Conservation (phyloP, 352 stramenopile genomes). For the Elongisporangium senticosum region DNA sequence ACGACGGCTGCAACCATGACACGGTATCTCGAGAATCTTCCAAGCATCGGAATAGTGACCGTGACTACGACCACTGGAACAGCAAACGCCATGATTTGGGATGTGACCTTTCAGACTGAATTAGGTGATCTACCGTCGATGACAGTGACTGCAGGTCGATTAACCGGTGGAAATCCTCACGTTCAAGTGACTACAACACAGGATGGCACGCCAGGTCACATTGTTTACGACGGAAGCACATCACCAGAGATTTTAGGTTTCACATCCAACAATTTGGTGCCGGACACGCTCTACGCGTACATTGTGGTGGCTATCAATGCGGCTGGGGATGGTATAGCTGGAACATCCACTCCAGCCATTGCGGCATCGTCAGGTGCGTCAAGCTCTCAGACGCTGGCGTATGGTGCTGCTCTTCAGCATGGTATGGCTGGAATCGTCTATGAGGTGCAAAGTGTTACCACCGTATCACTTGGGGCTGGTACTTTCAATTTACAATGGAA, state of each 20-base stretch:
- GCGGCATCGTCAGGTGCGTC: slow-evolving; percentile 87
- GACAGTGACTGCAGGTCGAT: slow-evolving; percentile 80
- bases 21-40: slow-evolving; percentile 85
- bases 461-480: slow-evolving; percentile 22
- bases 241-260: slow-evolving; percentile 76
- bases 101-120: slow-evolving; percentile 91
- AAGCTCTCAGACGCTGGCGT: slow-evolving; percentile 84
- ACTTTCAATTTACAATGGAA: slow-evolving; percentile 53
- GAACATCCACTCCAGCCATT: slow-evolving; percentile 84
- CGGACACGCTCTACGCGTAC: slow-evolving; percentile 91
- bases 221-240: slow-evolving; percentile 91
- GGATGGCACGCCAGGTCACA: slow-evolving; percentile 83
- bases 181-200: slow-evolving; percentile 71
- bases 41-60: slow-evolving; percentile 65
- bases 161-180: slow-evolving; percentile 62
- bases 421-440: slow-evolving; percentile 94
- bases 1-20: slow-evolving; percentile 60
- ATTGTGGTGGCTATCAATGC: slow-evolving; percentile 90
- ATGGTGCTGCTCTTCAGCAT: slow-evolving; percentile 72
- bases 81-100: slow-evolving; percentile 81
- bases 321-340: slow-evolving; percentile 86
- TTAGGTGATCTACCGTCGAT: slow-evolving; percentile 92
- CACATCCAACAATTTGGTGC: slow-evolving; percentile 72
- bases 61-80: slow-evolving; percentile 44
- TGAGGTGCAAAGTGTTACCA: slow-evolving; percentile 91